These are phyloP conservation scores for Cutaneotrichosporon spelunceum DNA, from an alignment of 1,284 basidiomycete species.

Conservation along the genomic window DNA sequence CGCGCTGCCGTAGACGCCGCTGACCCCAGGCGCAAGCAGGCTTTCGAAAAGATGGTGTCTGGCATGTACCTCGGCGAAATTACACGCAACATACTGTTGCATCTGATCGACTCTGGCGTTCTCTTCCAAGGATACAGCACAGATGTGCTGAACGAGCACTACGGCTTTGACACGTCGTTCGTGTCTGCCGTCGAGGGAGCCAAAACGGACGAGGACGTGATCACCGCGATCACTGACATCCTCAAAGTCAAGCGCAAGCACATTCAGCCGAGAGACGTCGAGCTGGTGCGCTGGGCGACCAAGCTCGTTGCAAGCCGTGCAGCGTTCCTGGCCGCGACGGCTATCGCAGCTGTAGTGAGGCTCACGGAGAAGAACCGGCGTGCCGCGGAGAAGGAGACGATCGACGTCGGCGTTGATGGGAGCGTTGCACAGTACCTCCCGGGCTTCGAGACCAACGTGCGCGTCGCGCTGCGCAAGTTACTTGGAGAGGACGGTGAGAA, in stretches of 20 bases:
- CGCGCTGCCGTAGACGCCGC: not conserved
- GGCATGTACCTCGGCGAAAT: slow-evolving; percentile 99
- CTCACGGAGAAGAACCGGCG: slow-evolving; percentile 67
- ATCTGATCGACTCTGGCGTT: slow-evolving; percentile 69
- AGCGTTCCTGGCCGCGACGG: slow-evolving; percentile 76
- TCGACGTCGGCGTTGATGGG: slow-evolving; percentile 84
- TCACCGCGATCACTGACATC: slow-evolving; percentile 60
- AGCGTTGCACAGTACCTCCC: slow-evolving; percentile 90
- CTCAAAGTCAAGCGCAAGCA: slow-evolving; percentile 59
- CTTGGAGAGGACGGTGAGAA: slow-evolving; percentile 77
- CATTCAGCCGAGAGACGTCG: slow-evolving; percentile 55
- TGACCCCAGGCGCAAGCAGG: slow-evolving; percentile 64
- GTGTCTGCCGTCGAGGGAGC: slow-evolving; percentile 77
- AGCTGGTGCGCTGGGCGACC: slow-evolving; percentile 77
- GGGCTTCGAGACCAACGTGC: slow-evolving; percentile 70
- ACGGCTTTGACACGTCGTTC: slow-evolving; percentile 88
- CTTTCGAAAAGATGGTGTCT: slow-evolving; percentile 97
- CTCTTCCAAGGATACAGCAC: slow-evolving; percentile 80
- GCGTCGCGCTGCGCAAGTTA: slow-evolving; percentile 68
- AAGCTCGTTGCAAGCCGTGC: slow-evolving; percentile 76
- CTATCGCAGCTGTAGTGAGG: slow-evolving; percentile 77
- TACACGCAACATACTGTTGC: slow-evolving; percentile 76
- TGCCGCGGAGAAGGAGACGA: slow-evolving; percentile 55
- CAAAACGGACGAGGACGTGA: slow-evolving; percentile 46
- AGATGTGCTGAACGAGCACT: slow-evolving; percentile 73